Conservation (phyloP, 495 filamentous ascomycete genomes). For the Penicillium odoratum region DNA sequence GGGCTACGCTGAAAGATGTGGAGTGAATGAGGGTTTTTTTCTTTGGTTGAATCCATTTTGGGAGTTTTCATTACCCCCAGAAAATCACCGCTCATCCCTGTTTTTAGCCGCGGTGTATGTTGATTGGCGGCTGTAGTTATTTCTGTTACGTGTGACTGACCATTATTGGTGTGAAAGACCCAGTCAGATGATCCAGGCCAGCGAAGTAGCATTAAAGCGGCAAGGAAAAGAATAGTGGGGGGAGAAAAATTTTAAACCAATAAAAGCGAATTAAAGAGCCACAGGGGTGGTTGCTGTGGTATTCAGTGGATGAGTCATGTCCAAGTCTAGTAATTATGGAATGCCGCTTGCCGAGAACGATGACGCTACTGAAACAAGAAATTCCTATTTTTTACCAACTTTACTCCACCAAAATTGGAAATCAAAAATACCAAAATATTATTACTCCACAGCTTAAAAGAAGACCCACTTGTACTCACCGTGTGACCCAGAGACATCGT, state of each 20-base stretch:
- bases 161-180: conserved; percentile 12
- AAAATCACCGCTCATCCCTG: conserved; percentile 21
- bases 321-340: neutral
- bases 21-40: conserved; percentile 20
- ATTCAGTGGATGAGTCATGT: conserved; percentile 10
- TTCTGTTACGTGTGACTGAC: conserved; percentile 45
- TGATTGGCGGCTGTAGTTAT: conserved; percentile 33
- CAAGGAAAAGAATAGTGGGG: conserved; percentile 8
- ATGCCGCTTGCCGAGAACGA: conserved; percentile 15
- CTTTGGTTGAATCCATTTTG: neutral
- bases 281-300: conserved; percentile 17
- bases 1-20: conserved; percentile 13
- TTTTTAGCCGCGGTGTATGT: conserved; percentile 13
- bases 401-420: conserved; percentile 13
- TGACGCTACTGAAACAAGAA: conserved; percentile 14
- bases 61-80: conserved; percentile 30
- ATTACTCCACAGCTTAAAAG: neutral
- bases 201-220: conserved; percentile 15
- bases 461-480: conserved; percentile 13
- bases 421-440: no score
- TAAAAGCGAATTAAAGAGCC: neutral
- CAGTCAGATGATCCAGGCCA: conserved; percentile 34
- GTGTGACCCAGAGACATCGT: conserved; percentile 34
- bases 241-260: conserved; percentile 5
- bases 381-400: conserved; percentile 19